These are phyloP conservation scores for Phytophthora boehmeriae DNA, from an alignment of 352 stramenopile genomes.

Conservation along the genomic window DNA sequence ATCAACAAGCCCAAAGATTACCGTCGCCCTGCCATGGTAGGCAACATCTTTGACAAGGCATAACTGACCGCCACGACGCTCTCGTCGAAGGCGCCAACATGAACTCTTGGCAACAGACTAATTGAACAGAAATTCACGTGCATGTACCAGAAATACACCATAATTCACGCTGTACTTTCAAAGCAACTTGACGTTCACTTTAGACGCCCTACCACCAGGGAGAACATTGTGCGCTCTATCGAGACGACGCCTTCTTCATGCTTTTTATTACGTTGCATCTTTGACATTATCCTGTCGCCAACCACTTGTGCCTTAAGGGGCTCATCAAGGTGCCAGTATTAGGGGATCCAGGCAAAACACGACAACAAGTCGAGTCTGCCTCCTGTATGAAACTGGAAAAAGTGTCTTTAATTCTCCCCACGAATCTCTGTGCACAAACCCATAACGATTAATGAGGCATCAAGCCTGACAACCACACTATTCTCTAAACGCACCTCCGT, in stretches of 20 bases:
- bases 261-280: constrained; percentile 28
- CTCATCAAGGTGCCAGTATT: constrained; percentile 14
- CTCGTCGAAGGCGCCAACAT: constrained; percentile 7
- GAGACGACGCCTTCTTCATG: neutral
- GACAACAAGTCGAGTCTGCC: constrained; percentile 5
- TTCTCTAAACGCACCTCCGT: constrained; percentile 77
- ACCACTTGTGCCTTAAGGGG: constrained; percentile 19
- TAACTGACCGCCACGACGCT: constrained; percentile 11
- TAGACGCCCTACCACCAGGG: no score
- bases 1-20: constrained; percentile 86
- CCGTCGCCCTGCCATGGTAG: constrained; percentile 87
- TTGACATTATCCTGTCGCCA: constrained; percentile 18
- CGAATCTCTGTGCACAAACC: constrained; percentile 50
- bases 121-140: no score
- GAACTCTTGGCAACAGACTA: constrained; percentile 9
- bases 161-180: neutral
- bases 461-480: no score
- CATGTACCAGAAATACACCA: constrained; percentile 5
- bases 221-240: no score
- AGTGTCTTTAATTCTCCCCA: constrained; percentile 59
- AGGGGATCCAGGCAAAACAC: constrained; percentile 9
- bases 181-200: no score
- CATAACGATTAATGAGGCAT: constrained; percentile 4
- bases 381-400: constrained; percentile 14
- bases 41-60: constrained; percentile 53